Conservation (phyloP, 768 basidiomycete species). For the Lactarius tabidus region DNA sequence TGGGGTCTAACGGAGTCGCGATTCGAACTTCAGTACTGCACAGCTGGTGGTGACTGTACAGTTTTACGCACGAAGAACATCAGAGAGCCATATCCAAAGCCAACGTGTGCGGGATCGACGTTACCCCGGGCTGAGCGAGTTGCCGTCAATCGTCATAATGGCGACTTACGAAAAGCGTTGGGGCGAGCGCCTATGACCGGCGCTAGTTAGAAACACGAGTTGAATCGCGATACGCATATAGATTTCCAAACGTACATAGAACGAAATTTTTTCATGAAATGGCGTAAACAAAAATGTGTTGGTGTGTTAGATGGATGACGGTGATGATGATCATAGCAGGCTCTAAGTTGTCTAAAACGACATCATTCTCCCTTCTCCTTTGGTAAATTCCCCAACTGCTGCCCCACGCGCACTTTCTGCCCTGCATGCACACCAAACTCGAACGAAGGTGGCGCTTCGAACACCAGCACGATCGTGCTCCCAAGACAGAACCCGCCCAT, state of each 20-base stretch:
- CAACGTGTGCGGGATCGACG: too few relatives aligned
- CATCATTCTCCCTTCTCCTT: conserved; percentile 33
- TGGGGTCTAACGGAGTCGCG: too few relatives aligned
- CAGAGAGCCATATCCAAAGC: too few relatives aligned
- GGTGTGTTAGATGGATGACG: neutral
- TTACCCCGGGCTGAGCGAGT: too few relatives aligned
- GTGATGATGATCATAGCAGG: neutral
- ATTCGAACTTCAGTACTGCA: too few relatives aligned
- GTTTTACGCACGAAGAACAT: too few relatives aligned
- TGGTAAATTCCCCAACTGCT: conserved; percentile 61
- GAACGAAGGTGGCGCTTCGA: conserved; percentile 87
- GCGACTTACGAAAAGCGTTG: too few relatives aligned
- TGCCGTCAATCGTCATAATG: too few relatives aligned
- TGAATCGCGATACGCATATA: conserved; percentile 2
- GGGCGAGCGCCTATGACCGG: too few relatives aligned
- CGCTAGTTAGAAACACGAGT: neutral
- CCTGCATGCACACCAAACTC: conserved; percentile 73
- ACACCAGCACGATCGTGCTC: conserved; percentile 93
- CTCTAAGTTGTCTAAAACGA: neutral
- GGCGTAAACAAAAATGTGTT: neutral
- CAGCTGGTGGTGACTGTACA: too few relatives aligned
- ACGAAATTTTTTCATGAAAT: neutral
- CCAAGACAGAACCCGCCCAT: conserved; percentile 97
- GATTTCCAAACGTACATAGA: neutral
- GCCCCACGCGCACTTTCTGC: conserved; percentile 83